A percentile compares a stretch with the other conserved stretches of the same genome.
Evolutionary conservation across 2,329 filamentous ascomycete species (phyloP).

Genomic region (Parastagonospora nodorum): DNA sequence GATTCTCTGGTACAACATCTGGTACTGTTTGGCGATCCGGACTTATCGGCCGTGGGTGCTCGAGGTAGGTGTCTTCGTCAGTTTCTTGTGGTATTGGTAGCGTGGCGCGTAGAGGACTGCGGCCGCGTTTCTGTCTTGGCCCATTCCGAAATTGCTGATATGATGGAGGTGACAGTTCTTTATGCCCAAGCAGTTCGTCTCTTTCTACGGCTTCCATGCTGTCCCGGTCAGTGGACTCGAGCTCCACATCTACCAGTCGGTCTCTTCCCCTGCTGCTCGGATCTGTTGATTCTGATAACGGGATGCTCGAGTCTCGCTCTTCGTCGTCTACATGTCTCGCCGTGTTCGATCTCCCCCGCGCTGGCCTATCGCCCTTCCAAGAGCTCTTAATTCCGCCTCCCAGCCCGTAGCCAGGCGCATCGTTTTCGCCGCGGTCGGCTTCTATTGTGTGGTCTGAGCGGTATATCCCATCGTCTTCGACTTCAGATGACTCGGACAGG

Average conservation of each 20-base stretch:
- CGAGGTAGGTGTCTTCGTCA: constrained; percentile 55
- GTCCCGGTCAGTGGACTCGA: constrained; percentile 67
- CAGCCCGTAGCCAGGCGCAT: constrained; percentile 47
- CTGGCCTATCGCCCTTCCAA: constrained; percentile 57
- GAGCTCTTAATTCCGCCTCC: constrained; percentile 61
- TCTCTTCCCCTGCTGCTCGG: constrained; percentile 63
- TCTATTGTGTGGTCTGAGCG: constrained; percentile 58
- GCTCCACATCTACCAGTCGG: constrained; percentile 81
- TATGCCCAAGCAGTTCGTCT: constrained; percentile 43
- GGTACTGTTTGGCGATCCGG: constrained; percentile 61
- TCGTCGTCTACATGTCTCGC: constrained; percentile 40
- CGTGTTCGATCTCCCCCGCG: constrained; percentile 46
- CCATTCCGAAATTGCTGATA: constrained; percentile 62
- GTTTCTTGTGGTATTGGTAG: constrained; percentile 56
- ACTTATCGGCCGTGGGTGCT: constrained; percentile 52
- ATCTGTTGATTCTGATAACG: constrained; percentile 48
- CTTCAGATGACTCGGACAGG: constrained; percentile 82
- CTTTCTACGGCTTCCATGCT: constrained; percentile 49
- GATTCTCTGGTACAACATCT: constrained; percentile 60
- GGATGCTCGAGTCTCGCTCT: constrained; percentile 49
- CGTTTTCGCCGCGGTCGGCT: constrained; percentile 48
- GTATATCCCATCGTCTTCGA: constrained; percentile 69
- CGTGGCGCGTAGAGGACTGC: constrained; percentile 48
- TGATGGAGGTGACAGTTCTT: constrained; percentile 59
- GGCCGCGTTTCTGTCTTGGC: constrained; percentile 44